A percentile compares a stretch with the other conserved stretches of the same genome.
phyloP scores from a whole-genome alignment of 495 filamentous ascomycete species.

The Aspergillus hancockii region DNA sequence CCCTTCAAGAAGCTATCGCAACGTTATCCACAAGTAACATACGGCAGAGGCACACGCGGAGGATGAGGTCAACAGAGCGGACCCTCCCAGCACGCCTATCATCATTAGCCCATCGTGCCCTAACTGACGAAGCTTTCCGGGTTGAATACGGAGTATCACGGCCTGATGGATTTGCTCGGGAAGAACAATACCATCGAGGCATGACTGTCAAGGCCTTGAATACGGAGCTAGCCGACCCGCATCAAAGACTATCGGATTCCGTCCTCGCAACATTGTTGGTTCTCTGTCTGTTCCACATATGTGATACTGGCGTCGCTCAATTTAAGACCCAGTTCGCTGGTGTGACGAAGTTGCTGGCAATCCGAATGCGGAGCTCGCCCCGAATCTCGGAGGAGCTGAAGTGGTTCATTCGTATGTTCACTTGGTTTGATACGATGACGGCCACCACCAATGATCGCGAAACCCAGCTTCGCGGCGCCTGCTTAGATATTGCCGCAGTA shows the following conservation, averaged over 20 bases:
- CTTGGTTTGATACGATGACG: constrained; percentile 93
- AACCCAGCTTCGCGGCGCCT: constrained; percentile 74
- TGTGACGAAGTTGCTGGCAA: constrained; percentile 85
- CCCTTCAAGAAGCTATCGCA: constrained; percentile 88
- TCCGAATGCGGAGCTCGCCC: constrained; percentile 64
- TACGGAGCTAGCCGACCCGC: constrained; percentile 72
- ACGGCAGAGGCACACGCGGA: constrained; percentile 46
- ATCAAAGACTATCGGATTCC: constrained; percentile 76
- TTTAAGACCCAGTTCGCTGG: constrained; percentile 94
- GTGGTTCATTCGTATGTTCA: constrained; percentile 97
- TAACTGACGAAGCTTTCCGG: constrained; percentile 42
- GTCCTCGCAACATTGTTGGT: constrained; percentile 86
- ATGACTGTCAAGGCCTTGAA: constrained; percentile 83
- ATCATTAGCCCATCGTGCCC: constrained; percentile 49
- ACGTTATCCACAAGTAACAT: constrained; percentile 87
- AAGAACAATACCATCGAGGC: constrained; percentile 80
- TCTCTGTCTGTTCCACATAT: constrained; percentile 89
- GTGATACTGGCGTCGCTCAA: constrained; percentile 86
- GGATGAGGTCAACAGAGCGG: constrained; percentile 43
- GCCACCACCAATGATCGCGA: constrained; percentile 91
- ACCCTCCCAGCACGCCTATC: constrained; percentile 50
- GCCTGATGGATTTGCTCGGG: constrained; percentile 48
- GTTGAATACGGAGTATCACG: constrained; percentile 36
- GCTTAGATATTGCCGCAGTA: constrained; percentile 65
- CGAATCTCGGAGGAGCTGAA: constrained; percentile 66